phyloP scores from a whole-genome alignment of 768 basidiomycete species.

The Tremella mesenterica region DNA sequence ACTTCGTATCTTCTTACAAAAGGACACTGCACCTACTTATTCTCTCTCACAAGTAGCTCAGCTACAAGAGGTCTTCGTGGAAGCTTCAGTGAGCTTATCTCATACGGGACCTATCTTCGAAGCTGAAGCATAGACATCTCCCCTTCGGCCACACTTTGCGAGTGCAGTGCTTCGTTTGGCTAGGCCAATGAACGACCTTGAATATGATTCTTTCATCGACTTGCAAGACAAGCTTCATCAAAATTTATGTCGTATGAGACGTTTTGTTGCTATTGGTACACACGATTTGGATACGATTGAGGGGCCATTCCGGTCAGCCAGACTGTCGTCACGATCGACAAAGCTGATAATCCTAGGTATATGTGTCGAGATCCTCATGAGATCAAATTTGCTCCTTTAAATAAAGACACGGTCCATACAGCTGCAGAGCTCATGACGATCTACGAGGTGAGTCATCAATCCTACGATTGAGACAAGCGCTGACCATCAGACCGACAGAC shows the following conservation, averaged over 20 bases:
- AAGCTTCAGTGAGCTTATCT: constrained; percentile 57
- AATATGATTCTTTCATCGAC: constrained; percentile 95
- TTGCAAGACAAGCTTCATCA: constrained; percentile 98
- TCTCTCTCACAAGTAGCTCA: constrained; percentile 60
- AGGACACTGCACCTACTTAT: constrained; percentile 61
- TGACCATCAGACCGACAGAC: constrained; percentile 70
- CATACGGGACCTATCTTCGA: background rate
- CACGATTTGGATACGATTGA: constrained; percentile 88
- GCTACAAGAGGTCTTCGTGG: constrained; percentile 60
- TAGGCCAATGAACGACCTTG: constrained; percentile 67
- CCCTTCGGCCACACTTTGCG: constrained; percentile 82
- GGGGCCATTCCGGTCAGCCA: constrained; percentile 75
- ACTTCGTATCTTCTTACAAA: constrained; percentile 70
- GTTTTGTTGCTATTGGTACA: constrained; percentile 91
- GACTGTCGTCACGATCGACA: background rate
- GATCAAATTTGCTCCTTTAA: constrained; percentile 84
- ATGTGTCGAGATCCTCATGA: constrained; percentile 55
- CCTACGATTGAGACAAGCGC: background rate
- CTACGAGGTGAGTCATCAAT: constrained; percentile 62
- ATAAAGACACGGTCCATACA: constrained; percentile 66
- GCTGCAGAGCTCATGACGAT: constrained; percentile 86
- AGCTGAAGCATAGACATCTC: constrained; percentile 53
- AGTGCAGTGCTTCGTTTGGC: constrained; percentile 83
- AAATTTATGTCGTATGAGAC: constrained; percentile 81
- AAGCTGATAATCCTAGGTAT: constrained; percentile 24